These are phyloP conservation scores for Thymus mandschuricus DNA, from an alignment of 257 asterid genomes.

Conservation along the genomic window DNA sequence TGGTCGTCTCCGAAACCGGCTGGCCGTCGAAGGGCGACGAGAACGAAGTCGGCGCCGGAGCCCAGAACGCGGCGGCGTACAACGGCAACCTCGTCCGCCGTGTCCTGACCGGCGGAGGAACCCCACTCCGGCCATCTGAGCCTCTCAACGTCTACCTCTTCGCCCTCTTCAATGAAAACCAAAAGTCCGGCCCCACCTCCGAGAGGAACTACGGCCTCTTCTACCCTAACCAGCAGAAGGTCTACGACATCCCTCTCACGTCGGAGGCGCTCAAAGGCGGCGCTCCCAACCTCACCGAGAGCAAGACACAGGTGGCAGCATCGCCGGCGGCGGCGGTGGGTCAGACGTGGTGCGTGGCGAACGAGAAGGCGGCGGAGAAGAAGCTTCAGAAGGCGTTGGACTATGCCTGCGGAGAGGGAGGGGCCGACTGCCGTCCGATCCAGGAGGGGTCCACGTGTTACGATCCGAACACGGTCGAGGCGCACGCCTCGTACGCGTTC, in stretches of 20 bases:
- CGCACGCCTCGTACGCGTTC: conserved; percentile 91
- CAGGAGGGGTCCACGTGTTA: conserved; percentile 70
- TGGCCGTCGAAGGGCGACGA: conserved; percentile 95
- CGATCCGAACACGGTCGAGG: conserved; percentile 62
- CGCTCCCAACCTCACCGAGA: conserved; percentile 32
- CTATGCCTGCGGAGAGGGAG: conserved; percentile 84
- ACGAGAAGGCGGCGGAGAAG: conserved; percentile 41
- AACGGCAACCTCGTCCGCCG: conserved; percentile 79
- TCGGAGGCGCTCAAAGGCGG: conserved; percentile 24
- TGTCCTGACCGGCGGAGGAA: conserved; percentile 65
- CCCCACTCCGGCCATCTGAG: conserved; percentile 69
- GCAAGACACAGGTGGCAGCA: conserved; percentile 38
- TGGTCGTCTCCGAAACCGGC: conserved; percentile 79
- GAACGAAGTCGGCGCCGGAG: conserved; percentile 56
- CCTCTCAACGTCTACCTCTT: conserved; percentile 69
- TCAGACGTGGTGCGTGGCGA: conserved; percentile 93
- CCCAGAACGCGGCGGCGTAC: conserved; percentile 70
- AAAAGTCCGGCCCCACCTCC: conserved; percentile 73
- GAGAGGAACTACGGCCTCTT: conserved; percentile 81
- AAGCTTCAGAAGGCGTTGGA: conserved; percentile 60
- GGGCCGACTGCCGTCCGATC: conserved; percentile 87
- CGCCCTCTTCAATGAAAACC: conserved; percentile 84
- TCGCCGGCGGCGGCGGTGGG: conserved; percentile 23
- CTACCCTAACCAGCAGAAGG: conserved; percentile 61
- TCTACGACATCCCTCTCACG: conserved; percentile 59